These are phyloP conservation scores for Ophiognomonia clavigignenti-juglandacearum DNA, from an alignment of 2,329 filamentous ascomycete species.

Conservation along the genomic window DNA sequence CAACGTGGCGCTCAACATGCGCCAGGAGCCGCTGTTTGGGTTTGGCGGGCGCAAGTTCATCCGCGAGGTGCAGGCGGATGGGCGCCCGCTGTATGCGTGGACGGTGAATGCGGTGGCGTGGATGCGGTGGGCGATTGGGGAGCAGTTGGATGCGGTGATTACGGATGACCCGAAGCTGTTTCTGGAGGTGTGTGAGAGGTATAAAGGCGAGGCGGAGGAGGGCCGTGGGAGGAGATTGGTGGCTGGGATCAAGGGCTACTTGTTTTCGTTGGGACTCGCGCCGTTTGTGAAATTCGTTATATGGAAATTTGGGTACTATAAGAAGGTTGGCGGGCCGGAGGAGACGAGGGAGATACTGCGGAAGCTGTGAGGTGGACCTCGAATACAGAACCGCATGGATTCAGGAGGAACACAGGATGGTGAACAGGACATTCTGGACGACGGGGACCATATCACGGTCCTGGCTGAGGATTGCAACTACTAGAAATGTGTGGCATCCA, in stretches of 20 bases:
- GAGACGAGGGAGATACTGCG: slow-evolving; percentile 10
- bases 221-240: slow-evolving; percentile 3
- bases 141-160: slow-evolving; percentile 70
- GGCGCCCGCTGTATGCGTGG: slow-evolving; percentile 70
- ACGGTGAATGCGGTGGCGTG: slow-evolving; percentile 74
- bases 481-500: too few relatives aligned
- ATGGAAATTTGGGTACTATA: neutral
- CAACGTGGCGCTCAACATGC: slow-evolving; percentile 73
- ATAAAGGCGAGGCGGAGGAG: neutral
- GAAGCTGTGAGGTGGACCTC: neutral
- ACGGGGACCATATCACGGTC: too few relatives aligned
- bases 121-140: slow-evolving; percentile 76
- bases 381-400: too few relatives aligned
- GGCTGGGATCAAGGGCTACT: neutral
- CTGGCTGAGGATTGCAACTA: too few relatives aligned
- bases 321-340: slow-evolving; percentile 7
- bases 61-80: slow-evolving; percentile 47
- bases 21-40: slow-evolving; percentile 63
- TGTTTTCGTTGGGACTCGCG: slow-evolving; percentile 1
- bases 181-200: slow-evolving; percentile 50
- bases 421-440: too few relatives aligned
- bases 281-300: neutral
- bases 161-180: slow-evolving; percentile 76
- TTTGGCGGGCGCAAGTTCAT: slow-evolving; percentile 65
- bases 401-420: too few relatives aligned